Conservation (phyloP, 2,329 filamentous ascomycete genomes). For the Dryadomyces sulphureus region DNA sequence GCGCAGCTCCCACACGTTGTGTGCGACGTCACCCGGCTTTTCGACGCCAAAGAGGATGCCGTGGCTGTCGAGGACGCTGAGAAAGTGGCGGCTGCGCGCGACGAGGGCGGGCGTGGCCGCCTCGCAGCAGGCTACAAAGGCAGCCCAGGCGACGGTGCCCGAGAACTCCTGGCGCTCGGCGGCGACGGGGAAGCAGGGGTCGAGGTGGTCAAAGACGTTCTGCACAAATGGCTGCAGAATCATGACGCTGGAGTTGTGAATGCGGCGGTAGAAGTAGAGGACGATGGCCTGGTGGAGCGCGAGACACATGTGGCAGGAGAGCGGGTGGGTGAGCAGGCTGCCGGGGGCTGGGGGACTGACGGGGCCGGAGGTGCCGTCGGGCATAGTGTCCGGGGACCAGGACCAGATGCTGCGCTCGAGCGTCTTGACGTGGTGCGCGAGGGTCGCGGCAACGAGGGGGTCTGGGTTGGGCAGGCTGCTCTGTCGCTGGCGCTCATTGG, state of each 20-base stretch:
- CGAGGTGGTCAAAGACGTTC: not conserved
- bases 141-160: not conserved
- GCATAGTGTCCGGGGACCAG: not conserved
- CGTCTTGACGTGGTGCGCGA: not conserved
- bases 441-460: not conserved
- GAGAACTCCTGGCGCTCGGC: not conserved
- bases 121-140: not conserved
- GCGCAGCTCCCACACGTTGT: not conserved
- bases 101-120: not conserved
- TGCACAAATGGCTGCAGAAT: not conserved
- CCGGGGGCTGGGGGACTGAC: not conserved
- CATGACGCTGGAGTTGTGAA: not conserved
- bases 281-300: not conserved
- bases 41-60: not conserved
- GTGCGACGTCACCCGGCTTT: not conserved
- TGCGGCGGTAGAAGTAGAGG: not conserved
- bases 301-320: not conserved
- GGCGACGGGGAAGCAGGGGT: not conserved
- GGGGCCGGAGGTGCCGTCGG: not conserved
- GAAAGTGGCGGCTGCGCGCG: not conserved
- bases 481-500: not conserved
- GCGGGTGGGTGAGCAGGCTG: not conserved
- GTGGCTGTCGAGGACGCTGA: not conserved
- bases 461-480: not conserved
- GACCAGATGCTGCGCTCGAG: not conserved